Evolutionary conservation across 2,329 filamentous ascomycete species (phyloP).

Genomic region (Colletotrichum endophyticum): DNA sequence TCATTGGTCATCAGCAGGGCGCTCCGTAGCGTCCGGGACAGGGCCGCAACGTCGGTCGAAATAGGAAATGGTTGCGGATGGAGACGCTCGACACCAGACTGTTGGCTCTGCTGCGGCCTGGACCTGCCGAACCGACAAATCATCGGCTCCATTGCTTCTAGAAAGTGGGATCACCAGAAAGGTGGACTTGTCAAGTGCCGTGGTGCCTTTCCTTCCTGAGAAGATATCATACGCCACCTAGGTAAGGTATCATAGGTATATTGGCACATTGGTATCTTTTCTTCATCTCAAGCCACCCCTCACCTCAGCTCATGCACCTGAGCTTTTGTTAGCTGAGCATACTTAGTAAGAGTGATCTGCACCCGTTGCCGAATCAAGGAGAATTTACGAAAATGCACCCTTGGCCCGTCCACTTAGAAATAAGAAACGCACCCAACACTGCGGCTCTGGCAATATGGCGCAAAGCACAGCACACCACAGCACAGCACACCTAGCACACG

Average conservation of each 20-base stretch:
- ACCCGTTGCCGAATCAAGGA: not conserved
- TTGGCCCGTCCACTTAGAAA: not conserved
- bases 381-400: not conserved
- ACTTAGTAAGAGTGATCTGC: not conserved
- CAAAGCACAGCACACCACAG: not conserved
- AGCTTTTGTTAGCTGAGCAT: not conserved
- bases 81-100: not conserved
- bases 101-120: not conserved
- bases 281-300: not conserved
- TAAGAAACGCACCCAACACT: not conserved
- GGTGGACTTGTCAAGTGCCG: not conserved
- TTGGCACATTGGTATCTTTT: not conserved
- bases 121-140: not conserved
- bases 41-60: slow-evolving; percentile 6
- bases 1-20: not conserved
- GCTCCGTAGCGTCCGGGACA: slow-evolving; percentile 5
- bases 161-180: not conserved
- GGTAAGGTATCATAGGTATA: no score
- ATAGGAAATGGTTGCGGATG: slow-evolving; percentile 18
- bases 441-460: not conserved
- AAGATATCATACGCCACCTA: no score
- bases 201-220: not conserved
- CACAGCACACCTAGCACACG: not conserved
- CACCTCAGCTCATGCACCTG: not conserved
- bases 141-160: not conserved